Conservation (phyloP, 2,329 filamentous ascomycete species). For the Exophiala lecanii-corni region DNA sequence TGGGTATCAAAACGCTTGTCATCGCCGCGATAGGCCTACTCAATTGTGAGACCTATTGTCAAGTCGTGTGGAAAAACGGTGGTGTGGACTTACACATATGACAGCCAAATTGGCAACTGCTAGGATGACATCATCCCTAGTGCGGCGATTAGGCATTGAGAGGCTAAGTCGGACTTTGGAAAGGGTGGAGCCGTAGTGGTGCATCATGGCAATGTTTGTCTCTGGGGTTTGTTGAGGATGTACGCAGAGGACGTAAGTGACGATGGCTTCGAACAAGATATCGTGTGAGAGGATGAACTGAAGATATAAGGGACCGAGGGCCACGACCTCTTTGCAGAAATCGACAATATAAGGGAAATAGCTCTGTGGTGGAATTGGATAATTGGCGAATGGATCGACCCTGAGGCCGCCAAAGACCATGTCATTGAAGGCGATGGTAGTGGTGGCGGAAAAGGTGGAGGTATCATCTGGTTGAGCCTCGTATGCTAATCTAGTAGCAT, state of each 20-base stretch:
- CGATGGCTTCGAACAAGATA: conserved; percentile 16
- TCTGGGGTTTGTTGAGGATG: conserved; percentile 7
- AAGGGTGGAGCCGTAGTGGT: conserved; percentile 14
- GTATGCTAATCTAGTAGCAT: background rate
- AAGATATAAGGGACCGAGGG: conserved; percentile 6
- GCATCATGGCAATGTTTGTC: conserved; percentile 10
- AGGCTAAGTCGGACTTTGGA: conserved; percentile 6
- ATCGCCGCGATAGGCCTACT: conserved; percentile 9
- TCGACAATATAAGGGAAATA: conserved; percentile 16
- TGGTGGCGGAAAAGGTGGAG: background rate
- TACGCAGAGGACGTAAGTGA: conserved; percentile 12
- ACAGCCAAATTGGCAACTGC: conserved; percentile 14
- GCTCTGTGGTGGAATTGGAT: conserved; percentile 10
- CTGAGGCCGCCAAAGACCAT: conserved; percentile 12
- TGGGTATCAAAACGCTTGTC: conserved; percentile 7
- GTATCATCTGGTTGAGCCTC: background rate
- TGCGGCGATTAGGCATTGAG: background rate
- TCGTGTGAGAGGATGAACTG: conserved; percentile 11
- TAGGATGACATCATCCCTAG: conserved; percentile 10
- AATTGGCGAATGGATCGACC: conserved; percentile 12
- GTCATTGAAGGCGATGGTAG: conserved; percentile 2
- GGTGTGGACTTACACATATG: conserved; percentile 12
- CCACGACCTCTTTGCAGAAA: conserved; percentile 11
- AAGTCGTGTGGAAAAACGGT: no score
- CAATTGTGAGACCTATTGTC: no score